Base-by-base conservation (phyloP, 73 alveolate genomes). In the Paramecium primaurelia region DNA sequence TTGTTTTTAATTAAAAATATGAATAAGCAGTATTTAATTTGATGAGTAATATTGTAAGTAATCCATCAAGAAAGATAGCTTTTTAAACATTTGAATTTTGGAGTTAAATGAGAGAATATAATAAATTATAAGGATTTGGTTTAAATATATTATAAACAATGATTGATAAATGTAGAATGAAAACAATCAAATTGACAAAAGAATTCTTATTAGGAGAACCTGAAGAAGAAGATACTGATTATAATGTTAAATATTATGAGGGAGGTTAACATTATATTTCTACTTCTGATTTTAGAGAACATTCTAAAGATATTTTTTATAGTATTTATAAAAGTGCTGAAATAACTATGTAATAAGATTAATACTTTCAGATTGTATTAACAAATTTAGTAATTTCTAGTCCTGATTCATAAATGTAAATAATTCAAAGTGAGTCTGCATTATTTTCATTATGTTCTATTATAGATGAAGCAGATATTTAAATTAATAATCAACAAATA, bases 141-240 rank as follows among this genome's bases (percentile, higher is more conserved):
- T 73, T 73, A 28, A 40, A 34, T 16, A 73, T 73, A 16, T 73
- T 73, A 38, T 16, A 34, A 73, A 73, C 87, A 38, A 73, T 73
- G 59, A 73, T 73, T 6, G 87, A 73, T 38, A 73, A 73, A 73
- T 73, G 87, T 38, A 73, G 87, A 73, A 40, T 73, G 87, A 73
- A 73, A 36, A 36, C 58, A 37, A 73, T 40, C 6, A 37, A 73
- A 73, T 73, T 73, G 26, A 73, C 87, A 18, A 73, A 73, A 28
- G 87, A 73, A 36, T 73, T 73, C 37, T n/a, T 73, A 36, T 73
- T 9, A 37, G 87, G 87, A 73, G 87, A 73, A 26, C 60, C 87
- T 16, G 87, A 73, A 36, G 87, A 73, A 14, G 87, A 73, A 36
- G 59, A 37, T 73, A 40, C 18, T 8, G 59, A 73, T 8, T 34